Conservation (phyloP, 2,329 filamentous ascomycete species). For the Colletotrichum cereale region DNA sequence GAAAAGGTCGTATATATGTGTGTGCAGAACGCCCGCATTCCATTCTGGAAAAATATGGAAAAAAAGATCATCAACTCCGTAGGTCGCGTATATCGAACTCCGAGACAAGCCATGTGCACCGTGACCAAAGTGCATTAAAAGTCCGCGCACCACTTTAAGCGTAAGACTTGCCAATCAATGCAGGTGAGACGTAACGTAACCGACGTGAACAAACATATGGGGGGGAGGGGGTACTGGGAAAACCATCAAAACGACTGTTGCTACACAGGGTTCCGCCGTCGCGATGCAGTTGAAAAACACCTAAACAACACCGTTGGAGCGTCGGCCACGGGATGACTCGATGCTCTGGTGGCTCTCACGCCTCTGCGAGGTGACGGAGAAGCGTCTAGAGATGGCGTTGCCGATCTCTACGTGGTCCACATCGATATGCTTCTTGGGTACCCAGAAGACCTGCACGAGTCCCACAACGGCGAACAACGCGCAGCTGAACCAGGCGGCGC, state of each 20-base stretch:
- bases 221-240: neutral
- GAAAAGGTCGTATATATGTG: conserved; percentile 6
- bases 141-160: conserved; percentile 5
- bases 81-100: conserved; percentile 3
- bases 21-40: conserved; percentile 18
- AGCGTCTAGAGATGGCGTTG: conserved; percentile 26
- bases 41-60: neutral
- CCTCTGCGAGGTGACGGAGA: conserved; percentile 29
- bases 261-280: neutral
- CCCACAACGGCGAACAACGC: conserved; percentile 32
- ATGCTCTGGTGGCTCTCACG: conserved; percentile 19
- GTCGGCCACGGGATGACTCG: conserved; percentile 28
- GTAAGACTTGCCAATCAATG: conserved; percentile 19
- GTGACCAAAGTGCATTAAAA: conserved; percentile 1
- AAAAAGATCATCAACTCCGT: neutral
- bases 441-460: conserved; percentile 38
- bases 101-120: neutral
- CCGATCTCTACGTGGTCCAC: conserved; percentile 41
- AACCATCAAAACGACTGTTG: neutral
- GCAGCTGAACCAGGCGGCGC: conserved; percentile 57
- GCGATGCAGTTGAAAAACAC: neutral
- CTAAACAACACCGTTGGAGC: conserved; percentile 2
- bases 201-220: conserved; percentile 4
- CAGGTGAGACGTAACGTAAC: neutral
- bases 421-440: conserved; percentile 42